A percentile compares a stretch with the other conserved stretches of the same genome.
These are phyloP conservation scores for Debaryomycetaceae sp. DNA, from an alignment of 1,139 yeast species.

Conservation along the genomic window DNA sequence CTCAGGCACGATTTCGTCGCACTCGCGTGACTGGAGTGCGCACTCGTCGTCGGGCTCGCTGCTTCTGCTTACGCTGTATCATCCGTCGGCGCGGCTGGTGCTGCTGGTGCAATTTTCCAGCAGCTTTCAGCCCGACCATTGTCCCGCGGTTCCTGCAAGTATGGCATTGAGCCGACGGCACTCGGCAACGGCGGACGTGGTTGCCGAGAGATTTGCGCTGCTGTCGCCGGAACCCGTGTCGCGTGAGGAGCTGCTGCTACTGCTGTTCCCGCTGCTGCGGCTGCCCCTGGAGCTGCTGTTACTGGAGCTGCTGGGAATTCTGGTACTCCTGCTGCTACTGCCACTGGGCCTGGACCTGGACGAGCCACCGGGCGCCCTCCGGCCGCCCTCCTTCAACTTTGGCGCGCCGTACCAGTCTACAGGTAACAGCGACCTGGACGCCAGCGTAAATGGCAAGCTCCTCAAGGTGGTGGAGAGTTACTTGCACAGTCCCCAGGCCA, in stretches of 20 bases:
- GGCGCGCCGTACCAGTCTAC: not conserved
- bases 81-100: no score
- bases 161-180: no score
- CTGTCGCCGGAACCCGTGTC: no score
- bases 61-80: no score
- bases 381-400: not conserved
- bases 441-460: conserved; percentile 3
- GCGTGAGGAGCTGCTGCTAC: conserved; percentile 1
- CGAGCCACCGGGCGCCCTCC: not conserved
- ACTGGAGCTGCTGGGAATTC: not conserved
- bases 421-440: not conserved
- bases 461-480: conserved; percentile 7
- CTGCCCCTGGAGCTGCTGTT: conserved; percentile 2
- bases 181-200: no score
- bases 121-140: no score
- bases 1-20: no score
- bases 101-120: no score
- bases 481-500: conserved; percentile 2
- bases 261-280: conserved; percentile 1
- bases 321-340: not conserved
- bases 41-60: no score
- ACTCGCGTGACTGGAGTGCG: no score
- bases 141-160: no score
- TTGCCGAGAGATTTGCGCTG: no score
- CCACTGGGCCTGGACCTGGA: conserved; percentile 1